A percentile compares a stretch with the other conserved stretches of the same genome.
Evolutionary conservation across 768 basidiomycete genomes (phyloP).

Genomic region (Trametes punicea): DNA sequence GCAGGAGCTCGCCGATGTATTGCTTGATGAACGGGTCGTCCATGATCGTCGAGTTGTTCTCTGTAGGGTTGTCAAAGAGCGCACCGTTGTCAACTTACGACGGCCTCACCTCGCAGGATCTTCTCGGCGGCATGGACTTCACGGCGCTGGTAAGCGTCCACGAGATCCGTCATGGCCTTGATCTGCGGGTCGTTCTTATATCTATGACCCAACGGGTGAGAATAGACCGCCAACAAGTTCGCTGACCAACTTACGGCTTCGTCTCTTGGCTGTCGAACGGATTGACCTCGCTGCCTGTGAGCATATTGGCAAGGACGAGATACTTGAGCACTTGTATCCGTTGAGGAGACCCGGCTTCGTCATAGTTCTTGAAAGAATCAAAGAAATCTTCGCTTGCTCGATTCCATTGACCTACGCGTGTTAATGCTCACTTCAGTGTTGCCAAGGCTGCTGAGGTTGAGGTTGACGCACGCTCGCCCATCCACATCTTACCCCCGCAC

Average conservation of each 20-base stretch:
- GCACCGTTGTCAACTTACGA: not conserved
- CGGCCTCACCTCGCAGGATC: constrained; percentile 73
- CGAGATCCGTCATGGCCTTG: constrained; percentile 96
- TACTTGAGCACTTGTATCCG: constrained; percentile 98
- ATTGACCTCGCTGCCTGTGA: constrained; percentile 97
- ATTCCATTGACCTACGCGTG: constrained; percentile 95
- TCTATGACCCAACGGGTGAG: constrained; percentile 35
- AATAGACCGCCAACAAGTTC: not conserved
- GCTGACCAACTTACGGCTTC: constrained; percentile 69
- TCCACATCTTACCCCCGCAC: constrained; percentile 99
- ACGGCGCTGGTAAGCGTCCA: constrained; percentile 93
- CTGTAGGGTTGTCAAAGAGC: constrained; percentile 38
- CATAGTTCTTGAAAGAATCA: constrained; percentile 97
- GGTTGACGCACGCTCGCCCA: constrained; percentile 82
- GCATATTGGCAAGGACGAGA: constrained; percentile 95
- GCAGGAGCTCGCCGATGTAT: constrained; percentile 96
- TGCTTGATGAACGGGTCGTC: constrained; percentile 89
- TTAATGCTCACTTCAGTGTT: not conserved
- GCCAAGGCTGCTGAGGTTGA: not conserved
- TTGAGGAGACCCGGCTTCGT: constrained; percentile 95
- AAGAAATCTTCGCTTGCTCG: constrained; percentile 98
- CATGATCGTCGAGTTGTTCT: constrained; percentile 94
- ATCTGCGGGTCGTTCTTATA: constrained; percentile 97
- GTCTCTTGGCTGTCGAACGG: constrained; percentile 99
- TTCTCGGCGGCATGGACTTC: constrained; percentile 98